A percentile compares a stretch with the other conserved stretches of the same genome.
Evolutionary conservation across 2,329 filamentous ascomycete species (phyloP).

Genomic region (Hymenoscyphus infarciens): DNA sequence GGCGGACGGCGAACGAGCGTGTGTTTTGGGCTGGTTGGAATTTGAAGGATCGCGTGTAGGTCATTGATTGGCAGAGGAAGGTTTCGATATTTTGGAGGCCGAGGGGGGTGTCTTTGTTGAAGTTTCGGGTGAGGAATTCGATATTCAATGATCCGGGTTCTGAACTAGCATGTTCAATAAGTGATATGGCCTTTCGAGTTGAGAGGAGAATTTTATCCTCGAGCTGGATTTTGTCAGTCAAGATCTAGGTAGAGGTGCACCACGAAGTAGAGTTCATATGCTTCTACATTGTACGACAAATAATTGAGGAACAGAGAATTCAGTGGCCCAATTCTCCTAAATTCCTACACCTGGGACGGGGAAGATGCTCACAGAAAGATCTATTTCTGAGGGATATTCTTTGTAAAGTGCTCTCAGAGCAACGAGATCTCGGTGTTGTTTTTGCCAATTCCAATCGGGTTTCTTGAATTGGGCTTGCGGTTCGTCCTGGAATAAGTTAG

Average conservation of each 20-base stretch:
- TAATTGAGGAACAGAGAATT: no score
- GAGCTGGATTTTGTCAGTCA: neutral
- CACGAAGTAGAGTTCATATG: no score
- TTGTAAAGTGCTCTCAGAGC: neutral
- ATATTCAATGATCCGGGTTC: neutral
- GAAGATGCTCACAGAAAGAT: neutral
- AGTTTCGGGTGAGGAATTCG: neutral
- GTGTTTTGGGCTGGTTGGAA: no score
- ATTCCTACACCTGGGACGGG: no score
- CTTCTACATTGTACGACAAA: no score
- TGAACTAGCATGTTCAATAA: neutral
- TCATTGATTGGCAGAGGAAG: constrained; percentile 3
- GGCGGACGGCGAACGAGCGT: constrained; percentile 39
- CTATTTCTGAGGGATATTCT: neutral
- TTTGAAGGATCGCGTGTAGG: neutral
- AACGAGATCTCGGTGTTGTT: constrained; percentile 1
- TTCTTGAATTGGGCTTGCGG: neutral
- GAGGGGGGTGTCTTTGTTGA: neutral
- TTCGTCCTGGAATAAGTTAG: neutral
- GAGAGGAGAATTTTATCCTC: neutral
- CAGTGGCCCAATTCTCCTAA: no score
- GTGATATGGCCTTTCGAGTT: neutral
- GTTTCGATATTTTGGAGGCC: constrained; percentile 1
- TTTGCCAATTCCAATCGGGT: constrained; percentile 2
- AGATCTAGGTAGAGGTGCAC: neutral